Conservation (phyloP, 176 grass and related monocot species). For the Echinochloa phyllopogon region DNA sequence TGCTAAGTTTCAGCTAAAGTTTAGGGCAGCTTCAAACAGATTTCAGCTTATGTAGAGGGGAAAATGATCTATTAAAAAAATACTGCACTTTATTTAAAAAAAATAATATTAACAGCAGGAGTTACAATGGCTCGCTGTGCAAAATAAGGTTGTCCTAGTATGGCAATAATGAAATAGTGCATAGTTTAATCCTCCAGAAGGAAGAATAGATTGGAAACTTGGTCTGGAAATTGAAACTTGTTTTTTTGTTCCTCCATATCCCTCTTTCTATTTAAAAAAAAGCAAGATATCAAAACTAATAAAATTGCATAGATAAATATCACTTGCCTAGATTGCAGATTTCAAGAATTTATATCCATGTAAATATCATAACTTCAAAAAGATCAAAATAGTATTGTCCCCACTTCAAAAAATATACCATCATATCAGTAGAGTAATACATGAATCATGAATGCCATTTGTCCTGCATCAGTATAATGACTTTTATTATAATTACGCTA, state of each 20-base stretch:
- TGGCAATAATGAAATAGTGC: background rate
- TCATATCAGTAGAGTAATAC: background rate
- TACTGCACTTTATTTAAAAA: background rate
- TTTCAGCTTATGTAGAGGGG: background rate
- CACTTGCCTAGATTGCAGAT: slow-evolving; percentile 19
- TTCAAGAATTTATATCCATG: slow-evolving; percentile 5
- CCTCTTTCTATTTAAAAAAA: background rate
- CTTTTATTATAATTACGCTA: background rate
- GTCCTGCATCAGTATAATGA: background rate
- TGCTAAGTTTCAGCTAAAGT: background rate
- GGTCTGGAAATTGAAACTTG: background rate
- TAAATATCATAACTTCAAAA: slow-evolving; percentile 7
- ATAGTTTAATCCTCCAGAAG: background rate
- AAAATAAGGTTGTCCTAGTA: background rate
- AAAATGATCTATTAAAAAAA: background rate
- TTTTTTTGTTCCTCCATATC: background rate
- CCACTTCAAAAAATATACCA: background rate
- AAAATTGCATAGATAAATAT: background rate
- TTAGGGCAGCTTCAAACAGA: too few relatives aligned
- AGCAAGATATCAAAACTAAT: background rate
- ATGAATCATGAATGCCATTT: background rate
- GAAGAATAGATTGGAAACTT: background rate
- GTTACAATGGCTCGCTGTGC: background rate
- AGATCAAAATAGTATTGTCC: slow-evolving; percentile 10
- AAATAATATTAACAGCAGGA: background rate